Conservation (phyloP, 139 green algal species). For the Picochlorum sp. region DNA sequence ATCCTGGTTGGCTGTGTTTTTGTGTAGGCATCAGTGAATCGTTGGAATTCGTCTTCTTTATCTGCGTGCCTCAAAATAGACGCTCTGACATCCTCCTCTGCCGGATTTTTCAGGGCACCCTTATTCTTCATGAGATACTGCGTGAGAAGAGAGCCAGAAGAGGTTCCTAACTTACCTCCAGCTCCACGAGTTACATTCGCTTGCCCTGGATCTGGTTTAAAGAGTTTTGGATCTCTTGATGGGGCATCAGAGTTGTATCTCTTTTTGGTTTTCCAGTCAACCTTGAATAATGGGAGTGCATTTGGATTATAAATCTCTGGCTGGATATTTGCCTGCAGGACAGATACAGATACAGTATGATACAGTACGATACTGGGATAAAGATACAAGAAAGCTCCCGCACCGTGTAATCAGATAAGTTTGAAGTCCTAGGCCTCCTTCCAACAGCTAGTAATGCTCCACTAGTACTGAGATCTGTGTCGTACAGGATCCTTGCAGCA, state of each 20-base stretch:
- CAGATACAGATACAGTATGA: background rate
- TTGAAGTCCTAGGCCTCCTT: conserved; percentile 37
- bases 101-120: conserved; percentile 46
- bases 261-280: conserved; percentile 30
- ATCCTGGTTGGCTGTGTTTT: conserved; percentile 72
- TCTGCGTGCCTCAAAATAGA: conserved; percentile 57
- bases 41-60: conserved; percentile 41
- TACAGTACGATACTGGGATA: conserved; percentile 2
- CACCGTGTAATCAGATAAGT: conserved; percentile 47
- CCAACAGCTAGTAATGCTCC: conserved; percentile 64
- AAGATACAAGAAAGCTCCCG: background rate
- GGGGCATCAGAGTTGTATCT: conserved; percentile 16
- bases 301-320: conserved; percentile 73
- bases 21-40: conserved; percentile 59
- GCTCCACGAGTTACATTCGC: conserved; percentile 39
- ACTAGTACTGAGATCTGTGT: conserved; percentile 51
- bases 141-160: conserved; percentile 73
- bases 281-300: conserved; percentile 73
- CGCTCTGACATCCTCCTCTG: conserved; percentile 55
- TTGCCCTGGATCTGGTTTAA: conserved; percentile 53
- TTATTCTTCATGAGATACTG: conserved; percentile 76
- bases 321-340: conserved; percentile 25
- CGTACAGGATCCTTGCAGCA: conserved; percentile 66
- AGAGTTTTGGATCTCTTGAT: conserved; percentile 25
- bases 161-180: conserved; percentile 59